Evolutionary conservation across 208 protist genomes (phyloP).

Genomic region (Acanthamoeba royreba): DNA sequence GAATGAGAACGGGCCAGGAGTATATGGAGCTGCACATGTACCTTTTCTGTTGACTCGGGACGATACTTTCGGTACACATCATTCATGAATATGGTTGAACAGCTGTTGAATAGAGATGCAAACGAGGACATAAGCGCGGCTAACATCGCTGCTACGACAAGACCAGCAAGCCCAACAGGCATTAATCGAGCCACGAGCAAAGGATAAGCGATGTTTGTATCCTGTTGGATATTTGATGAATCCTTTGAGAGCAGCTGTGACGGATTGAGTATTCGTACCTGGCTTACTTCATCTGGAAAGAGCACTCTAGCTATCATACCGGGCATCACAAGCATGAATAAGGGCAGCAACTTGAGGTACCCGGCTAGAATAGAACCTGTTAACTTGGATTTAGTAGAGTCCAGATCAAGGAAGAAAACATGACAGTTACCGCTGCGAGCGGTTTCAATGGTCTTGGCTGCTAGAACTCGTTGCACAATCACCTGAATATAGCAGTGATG

Average conservation of each 20-base stretch:
- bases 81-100: slow-evolving; percentile 62
- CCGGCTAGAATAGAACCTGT: slow-evolving; percentile 33
- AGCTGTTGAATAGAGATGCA: slow-evolving; percentile 61
- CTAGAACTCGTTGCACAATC: slow-evolving; percentile 61
- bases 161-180: slow-evolving; percentile 49
- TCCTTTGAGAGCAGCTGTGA: not conserved
- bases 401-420: not conserved
- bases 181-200: slow-evolving; percentile 50
- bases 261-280: not conserved
- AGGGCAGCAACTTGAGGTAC: slow-evolving; percentile 55
- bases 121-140: slow-evolving; percentile 68
- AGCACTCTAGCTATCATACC: slow-evolving; percentile 61
- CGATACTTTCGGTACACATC: slow-evolving; percentile 53
- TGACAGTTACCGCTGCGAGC: slow-evolving; percentile 9
- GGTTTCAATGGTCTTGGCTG: slow-evolving; percentile 39
- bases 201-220: slow-evolving; percentile 62
- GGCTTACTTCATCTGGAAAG: slow-evolving; percentile 43
- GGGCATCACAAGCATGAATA: slow-evolving; percentile 62
- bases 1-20: too few species aligned
- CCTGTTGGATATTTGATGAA: not conserved
- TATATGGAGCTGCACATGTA: too few species aligned
- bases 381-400: not conserved
- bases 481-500: not conserved
- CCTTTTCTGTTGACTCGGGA: not conserved
- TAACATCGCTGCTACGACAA: slow-evolving; percentile 62